phyloP scores from a whole-genome alignment of 2,329 filamentous ascomycete genomes.

The Alternaria consortialis region DNA sequence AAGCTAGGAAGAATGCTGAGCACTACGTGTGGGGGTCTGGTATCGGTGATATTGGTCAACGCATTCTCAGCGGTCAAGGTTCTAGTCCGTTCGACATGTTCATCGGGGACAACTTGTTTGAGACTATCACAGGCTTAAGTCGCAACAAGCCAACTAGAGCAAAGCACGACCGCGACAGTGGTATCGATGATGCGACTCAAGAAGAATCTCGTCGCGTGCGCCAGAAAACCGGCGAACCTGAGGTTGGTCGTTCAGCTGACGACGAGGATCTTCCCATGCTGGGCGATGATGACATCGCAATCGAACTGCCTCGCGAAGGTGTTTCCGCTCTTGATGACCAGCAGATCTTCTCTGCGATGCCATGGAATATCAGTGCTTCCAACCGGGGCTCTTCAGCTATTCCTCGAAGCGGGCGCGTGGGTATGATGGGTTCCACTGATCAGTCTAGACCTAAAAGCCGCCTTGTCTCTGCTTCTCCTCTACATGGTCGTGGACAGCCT shows the following conservation, averaged over 20 bases:
- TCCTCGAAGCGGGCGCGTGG: slow-evolving; percentile 54
- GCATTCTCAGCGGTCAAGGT: slow-evolving; percentile 32
- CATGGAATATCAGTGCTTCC: slow-evolving; percentile 71
- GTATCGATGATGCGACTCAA: slow-evolving; percentile 46
- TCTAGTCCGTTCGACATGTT: slow-evolving; percentile 66
- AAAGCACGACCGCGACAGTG: slow-evolving; percentile 49
- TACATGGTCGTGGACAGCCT: slow-evolving; percentile 61
- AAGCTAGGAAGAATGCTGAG: slow-evolving; percentile 70
- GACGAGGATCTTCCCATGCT: slow-evolving; percentile 41
- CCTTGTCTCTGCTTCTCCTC: slow-evolving; percentile 68
- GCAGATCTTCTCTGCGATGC: slow-evolving; percentile 70
- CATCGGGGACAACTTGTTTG: slow-evolving; percentile 64
- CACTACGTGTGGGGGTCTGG: slow-evolving; percentile 68
- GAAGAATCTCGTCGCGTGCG: slow-evolving; percentile 46
- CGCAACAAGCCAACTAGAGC: slow-evolving; percentile 32
- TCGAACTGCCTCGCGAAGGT: slow-evolving; percentile 77
- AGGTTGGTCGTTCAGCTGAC: slow-evolving; percentile 49
- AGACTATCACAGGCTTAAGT: slow-evolving; percentile 55
- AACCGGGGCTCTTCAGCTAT: slow-evolving; percentile 60
- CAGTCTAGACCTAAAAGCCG: slow-evolving; percentile 56
- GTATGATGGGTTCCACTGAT: slow-evolving; percentile 48
- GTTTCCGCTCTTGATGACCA: slow-evolving; percentile 73
- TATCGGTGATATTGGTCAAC: slow-evolving; percentile 60
- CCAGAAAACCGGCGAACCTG: slow-evolving; percentile 41
- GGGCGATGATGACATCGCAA: slow-evolving; percentile 65